Conservation (phyloP, 176 grass and related monocot genomes). For the Cenchrus americanus region DNA sequence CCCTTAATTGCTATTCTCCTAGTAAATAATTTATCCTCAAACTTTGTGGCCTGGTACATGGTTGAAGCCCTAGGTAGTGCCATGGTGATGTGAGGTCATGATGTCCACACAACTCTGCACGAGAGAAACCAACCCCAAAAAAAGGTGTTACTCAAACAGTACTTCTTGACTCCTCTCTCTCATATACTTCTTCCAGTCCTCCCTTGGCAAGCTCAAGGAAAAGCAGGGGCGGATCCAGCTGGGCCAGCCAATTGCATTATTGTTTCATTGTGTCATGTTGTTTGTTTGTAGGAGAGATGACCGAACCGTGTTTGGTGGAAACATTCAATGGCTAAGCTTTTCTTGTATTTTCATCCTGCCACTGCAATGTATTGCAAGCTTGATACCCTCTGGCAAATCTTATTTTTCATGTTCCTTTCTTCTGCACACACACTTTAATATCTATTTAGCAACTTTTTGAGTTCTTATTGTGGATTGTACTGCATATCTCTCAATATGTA, state of each 20-base stretch:
- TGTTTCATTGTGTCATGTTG: neutral
- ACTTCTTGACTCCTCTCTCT: neutral
- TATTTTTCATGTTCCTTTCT: neutral
- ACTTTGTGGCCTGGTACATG: neutral
- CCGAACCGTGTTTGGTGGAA: neutral
- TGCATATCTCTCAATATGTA: neutral
- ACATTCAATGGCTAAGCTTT: neutral
- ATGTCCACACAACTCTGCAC: neutral
- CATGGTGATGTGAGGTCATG: neutral
- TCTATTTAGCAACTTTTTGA: neutral
- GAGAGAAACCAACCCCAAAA: neutral
- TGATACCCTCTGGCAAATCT: neutral
- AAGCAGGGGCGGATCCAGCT: no score
- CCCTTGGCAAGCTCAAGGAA: neutral
- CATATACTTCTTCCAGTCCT: neutral
- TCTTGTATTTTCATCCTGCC: neutral
- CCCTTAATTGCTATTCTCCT: neutral
- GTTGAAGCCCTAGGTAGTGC: neutral
- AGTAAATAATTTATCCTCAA: neutral
- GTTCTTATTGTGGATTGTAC: neutral
- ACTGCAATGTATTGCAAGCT: neutral
- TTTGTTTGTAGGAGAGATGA: conserved; percentile 17
- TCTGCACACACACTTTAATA: neutral
- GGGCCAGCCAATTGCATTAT: neutral
- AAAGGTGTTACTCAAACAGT: neutral